phyloP scores from a whole-genome alignment of 2,329 filamentous ascomycete genomes.

The Calonectria multiphialidica region DNA sequence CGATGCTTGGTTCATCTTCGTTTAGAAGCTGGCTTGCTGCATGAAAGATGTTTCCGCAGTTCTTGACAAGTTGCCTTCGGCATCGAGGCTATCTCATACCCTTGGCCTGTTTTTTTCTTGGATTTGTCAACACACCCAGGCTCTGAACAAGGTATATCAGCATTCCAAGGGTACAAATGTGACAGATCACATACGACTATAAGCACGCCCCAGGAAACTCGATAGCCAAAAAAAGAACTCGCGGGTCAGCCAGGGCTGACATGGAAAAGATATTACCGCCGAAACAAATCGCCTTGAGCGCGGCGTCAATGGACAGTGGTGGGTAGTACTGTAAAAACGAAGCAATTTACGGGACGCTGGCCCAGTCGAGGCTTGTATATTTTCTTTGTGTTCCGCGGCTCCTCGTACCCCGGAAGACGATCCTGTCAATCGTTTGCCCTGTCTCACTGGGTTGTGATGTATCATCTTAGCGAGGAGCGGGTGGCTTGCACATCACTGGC shows the following conservation, averaged over 20 bases:
- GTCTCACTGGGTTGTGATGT: conserved; percentile 15
- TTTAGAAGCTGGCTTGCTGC: conserved; percentile 1
- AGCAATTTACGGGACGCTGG: conserved; percentile 11
- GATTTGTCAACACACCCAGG: conserved; percentile 36
- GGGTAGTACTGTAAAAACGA: conserved; percentile 14
- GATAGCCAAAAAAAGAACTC: not conserved
- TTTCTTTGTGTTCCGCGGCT: conserved; percentile 20
- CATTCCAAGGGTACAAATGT: conserved; percentile 29
- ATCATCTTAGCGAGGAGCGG: conserved; percentile 6
- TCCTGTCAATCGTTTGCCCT: conserved; percentile 19
- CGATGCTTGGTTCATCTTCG: not conserved
- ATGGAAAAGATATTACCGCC: not conserved
- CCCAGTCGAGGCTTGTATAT: conserved; percentile 2
- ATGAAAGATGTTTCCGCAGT: conserved; percentile 24
- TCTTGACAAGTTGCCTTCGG: conserved; percentile 31
- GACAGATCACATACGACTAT: conserved; percentile 34
- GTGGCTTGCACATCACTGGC: conserved; percentile 18
- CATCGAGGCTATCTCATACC: conserved; percentile 35
- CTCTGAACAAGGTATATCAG: conserved; percentile 30
- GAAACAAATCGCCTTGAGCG: not conserved
- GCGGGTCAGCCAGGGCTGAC: not conserved
- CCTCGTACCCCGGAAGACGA: conserved; percentile 4
- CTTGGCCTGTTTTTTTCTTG: conserved; percentile 29
- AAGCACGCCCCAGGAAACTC: conserved; percentile 6
- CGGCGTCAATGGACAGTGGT: not conserved